Conservation (phyloP, 352 stramenopile species). For the Halophytophthora batemanensis region DNA sequence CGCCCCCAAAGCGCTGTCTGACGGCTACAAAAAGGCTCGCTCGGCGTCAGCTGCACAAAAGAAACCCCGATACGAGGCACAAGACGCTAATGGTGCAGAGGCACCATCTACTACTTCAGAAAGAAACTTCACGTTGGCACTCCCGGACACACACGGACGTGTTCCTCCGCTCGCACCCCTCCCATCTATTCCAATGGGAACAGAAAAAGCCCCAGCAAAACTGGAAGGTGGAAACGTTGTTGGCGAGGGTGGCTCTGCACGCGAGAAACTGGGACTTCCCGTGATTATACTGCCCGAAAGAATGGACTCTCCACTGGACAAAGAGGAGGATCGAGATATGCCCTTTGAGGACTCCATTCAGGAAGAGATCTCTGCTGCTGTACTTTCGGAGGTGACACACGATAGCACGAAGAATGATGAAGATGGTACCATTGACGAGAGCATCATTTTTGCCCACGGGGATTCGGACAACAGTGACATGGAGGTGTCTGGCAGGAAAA, state of each 20-base stretch:
- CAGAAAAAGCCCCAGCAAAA: slow-evolving; percentile 20
- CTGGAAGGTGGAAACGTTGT: slow-evolving; percentile 6
- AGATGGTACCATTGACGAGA: slow-evolving; percentile 18
- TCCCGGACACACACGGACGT: slow-evolving; percentile 9
- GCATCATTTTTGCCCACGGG: slow-evolving; percentile 16
- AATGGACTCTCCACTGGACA: slow-evolving; percentile 12
- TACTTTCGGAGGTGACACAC: neutral
- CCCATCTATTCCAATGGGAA: slow-evolving; percentile 15
- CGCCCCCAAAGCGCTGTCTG: slow-evolving; percentile 23
- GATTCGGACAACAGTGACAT: slow-evolving; percentile 5
- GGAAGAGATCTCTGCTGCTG: slow-evolving; percentile 18
- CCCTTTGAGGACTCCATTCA: slow-evolving; percentile 28
- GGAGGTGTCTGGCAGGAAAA: neutral
- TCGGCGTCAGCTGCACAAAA: slow-evolving; percentile 11
- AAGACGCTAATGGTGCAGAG: neutral
- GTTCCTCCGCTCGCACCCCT: slow-evolving; percentile 18
- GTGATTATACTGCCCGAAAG: slow-evolving; percentile 3
- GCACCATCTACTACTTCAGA: slow-evolving; percentile 10
- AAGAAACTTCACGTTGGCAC: slow-evolving; percentile 4
- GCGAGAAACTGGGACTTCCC: slow-evolving; percentile 6
- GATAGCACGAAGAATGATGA: slow-evolving; percentile 11
- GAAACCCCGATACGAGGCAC: slow-evolving; percentile 11
- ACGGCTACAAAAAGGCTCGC: slow-evolving; percentile 39
- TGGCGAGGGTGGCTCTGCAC: neutral
- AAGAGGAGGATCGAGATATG: slow-evolving; percentile 13